Conservation (phyloP, 1,139 yeast species). For the Kluyveromyces sp. region DNA sequence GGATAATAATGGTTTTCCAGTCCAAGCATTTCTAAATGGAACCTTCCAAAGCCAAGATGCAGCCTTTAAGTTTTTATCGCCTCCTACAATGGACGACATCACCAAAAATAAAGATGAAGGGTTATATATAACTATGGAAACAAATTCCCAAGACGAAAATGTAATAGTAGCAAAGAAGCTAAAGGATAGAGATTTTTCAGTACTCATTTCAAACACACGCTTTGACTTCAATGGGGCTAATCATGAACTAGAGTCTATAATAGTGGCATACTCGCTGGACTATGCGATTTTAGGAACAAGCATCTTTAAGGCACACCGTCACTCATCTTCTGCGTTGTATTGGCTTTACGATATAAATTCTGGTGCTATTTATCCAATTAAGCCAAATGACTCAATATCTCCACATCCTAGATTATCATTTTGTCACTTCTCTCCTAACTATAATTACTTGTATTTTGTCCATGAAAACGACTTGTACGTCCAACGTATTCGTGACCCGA, state of each 20-base stretch:
- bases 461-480: slow-evolving; percentile 59
- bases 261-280: slow-evolving; percentile 25
- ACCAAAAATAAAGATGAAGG: slow-evolving; percentile 32
- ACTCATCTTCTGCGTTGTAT: slow-evolving; percentile 59
- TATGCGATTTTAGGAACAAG: slow-evolving; percentile 28
- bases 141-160: slow-evolving; percentile 12
- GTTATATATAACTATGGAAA: slow-evolving; percentile 21
- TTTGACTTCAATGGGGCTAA: slow-evolving; percentile 22
- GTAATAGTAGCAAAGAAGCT: slow-evolving; percentile 25
- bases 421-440: slow-evolving; percentile 72
- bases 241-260: slow-evolving; percentile 17
- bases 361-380: slow-evolving; percentile 37
- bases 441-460: slow-evolving; percentile 60
- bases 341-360: slow-evolving; percentile 50
- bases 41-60: slow-evolving; percentile 20
- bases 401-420: slow-evolving; percentile 34
- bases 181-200: slow-evolving; percentile 14
- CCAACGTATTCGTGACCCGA: slow-evolving; percentile 35
- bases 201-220: slow-evolving; percentile 13
- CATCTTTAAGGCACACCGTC: slow-evolving; percentile 55
- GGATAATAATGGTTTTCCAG: slow-evolving; percentile 12
- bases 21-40: slow-evolving; percentile 22
- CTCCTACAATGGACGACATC: slow-evolving; percentile 19
- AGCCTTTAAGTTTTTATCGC: slow-evolving; percentile 27
- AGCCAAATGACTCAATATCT: slow-evolving; percentile 16